These are phyloP conservation scores for Cladosporium sp. DNA, from an alignment of 2,329 filamentous ascomycete genomes.

Conservation along the genomic window DNA sequence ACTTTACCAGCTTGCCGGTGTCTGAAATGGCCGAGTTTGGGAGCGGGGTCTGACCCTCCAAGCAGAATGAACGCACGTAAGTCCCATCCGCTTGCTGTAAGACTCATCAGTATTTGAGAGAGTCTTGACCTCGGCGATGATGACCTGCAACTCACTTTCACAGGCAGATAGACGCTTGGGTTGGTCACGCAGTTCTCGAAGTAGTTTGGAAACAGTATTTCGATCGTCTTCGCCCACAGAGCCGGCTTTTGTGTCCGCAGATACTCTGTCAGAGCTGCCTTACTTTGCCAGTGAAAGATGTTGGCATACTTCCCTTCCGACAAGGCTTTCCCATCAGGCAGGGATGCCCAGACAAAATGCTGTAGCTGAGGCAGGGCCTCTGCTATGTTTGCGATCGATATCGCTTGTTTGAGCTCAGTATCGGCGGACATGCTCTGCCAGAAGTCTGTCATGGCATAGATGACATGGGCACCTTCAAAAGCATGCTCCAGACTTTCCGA, in stretches of 20 bases:
- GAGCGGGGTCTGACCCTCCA: not conserved
- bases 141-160: not conserved
- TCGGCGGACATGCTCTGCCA: constrained; percentile 10
- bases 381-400: not conserved
- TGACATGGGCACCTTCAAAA: constrained; percentile 44
- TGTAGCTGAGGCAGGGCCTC: constrained; percentile 1
- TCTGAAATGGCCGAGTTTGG: constrained; percentile 6
- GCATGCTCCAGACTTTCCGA: constrained; percentile 41
- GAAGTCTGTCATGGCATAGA: constrained; percentile 46
- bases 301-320: constrained; percentile 1
- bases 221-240: constrained; percentile 6
- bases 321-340: constrained; percentile 5
- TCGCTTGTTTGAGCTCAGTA: not conserved
- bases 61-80: constrained; percentile 5
- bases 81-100: constrained; percentile 1
- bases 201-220: constrained; percentile 10
- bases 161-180: not conserved
- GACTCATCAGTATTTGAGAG: not conserved
- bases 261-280: constrained; percentile 8
- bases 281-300: constrained; percentile 12
- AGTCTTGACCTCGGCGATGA: too few relatives aligned
- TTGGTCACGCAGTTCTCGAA: constrained; percentile 10
- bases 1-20: constrained; percentile 9
- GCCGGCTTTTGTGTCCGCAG: not conserved
- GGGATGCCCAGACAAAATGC: constrained; percentile 9